Conservation (phyloP, 257 asterid genomes). For the Anisodus tanguticus region DNA sequence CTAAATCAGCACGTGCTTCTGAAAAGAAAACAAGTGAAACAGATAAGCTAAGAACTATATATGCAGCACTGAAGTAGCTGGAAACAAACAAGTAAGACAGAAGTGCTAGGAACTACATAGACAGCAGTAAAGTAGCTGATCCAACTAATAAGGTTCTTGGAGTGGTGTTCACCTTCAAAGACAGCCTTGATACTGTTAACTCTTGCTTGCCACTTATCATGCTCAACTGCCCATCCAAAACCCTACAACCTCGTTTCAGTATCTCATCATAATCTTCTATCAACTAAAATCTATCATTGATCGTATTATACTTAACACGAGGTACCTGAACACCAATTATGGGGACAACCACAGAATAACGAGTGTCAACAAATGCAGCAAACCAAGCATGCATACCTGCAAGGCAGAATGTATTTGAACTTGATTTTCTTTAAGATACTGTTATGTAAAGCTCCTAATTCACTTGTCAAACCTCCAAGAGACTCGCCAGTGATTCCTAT, state of each 20-base stretch:
- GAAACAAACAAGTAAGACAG: not conserved
- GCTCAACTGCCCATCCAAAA: conserved; percentile 88
- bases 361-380: conserved; percentile 83
- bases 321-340: conserved; percentile 91
- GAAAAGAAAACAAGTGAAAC: conserved; percentile 40
- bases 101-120: not conserved
- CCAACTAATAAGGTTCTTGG: not conserved
- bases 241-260: conserved; percentile 51
- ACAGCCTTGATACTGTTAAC: conserved; percentile 83
- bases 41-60: not conserved
- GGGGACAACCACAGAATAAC: conserved; percentile 85
- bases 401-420: conserved; percentile 29
- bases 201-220: conserved; percentile 89
- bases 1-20: conserved; percentile 80
- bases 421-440: not conserved
- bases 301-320: conserved; percentile 21
- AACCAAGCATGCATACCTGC: conserved; percentile 99
- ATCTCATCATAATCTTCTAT: not conserved
- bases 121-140: not conserved
- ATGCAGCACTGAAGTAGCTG: not conserved
- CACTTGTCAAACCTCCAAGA: conserved; percentile 78
- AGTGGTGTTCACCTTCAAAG: conserved; percentile 63
- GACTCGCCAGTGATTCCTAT: conserved; percentile 98
- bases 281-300: not conserved
- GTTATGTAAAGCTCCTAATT: not conserved